Evolutionary conservation across 345 rosid species (phyloP).

Genomic region (Salix suchowensis): DNA sequence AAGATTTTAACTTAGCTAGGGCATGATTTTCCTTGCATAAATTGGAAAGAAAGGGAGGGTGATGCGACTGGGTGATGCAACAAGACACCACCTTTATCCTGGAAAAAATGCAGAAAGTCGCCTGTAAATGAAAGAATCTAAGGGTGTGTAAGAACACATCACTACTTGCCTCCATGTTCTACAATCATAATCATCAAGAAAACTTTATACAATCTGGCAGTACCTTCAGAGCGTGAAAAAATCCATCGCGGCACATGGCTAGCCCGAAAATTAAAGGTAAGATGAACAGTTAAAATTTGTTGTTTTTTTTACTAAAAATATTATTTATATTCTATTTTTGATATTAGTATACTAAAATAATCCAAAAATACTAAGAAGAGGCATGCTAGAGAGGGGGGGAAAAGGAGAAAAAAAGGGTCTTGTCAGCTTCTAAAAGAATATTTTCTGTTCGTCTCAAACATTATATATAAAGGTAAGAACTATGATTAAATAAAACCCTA

Average conservation of each 20-base stretch:
- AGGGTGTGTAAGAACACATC: not conserved
- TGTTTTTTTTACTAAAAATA: no score
- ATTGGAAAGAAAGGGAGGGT: not conserved
- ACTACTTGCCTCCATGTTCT: not conserved
- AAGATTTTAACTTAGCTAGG: not conserved
- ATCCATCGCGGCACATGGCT: not conserved
- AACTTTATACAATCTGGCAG: not conserved
- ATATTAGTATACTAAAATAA: no score
- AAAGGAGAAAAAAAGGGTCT: no score
- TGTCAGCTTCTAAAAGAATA: not conserved
- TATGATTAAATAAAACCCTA: no score
- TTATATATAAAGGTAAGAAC: no score
- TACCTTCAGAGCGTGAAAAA: not conserved
- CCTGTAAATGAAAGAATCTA: not conserved
- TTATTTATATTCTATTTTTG: no score
- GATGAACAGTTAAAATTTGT: no score
- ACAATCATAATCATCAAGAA: not conserved
- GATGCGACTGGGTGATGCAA: not conserved
- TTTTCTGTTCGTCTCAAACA: no score
- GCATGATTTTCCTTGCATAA: not conserved
- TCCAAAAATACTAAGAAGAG: no score
- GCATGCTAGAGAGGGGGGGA: not conserved
- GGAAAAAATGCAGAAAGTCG: not conserved
- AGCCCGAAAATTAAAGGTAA: not conserved
- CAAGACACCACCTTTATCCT: not conserved